Evolutionary conservation across 2,329 filamentous ascomycete species (phyloP), one percentile per base, ranked within the genome.

Genomic region (Eurotiales sp.): DNA sequence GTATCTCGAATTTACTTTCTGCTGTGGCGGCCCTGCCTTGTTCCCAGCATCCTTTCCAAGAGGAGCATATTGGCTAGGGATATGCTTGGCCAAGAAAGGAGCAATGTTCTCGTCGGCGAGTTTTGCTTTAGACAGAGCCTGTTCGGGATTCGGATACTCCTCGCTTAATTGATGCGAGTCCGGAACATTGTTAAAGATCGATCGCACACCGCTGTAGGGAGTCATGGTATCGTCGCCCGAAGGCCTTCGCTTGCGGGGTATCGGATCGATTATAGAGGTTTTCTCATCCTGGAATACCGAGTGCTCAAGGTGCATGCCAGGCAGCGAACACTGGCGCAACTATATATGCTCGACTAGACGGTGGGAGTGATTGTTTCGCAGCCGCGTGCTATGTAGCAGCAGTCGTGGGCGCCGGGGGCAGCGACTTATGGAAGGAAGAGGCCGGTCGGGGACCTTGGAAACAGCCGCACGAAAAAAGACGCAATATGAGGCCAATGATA

Each of bases 61-160:
- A 14, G 89, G 89, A 29, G 90, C 89, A 72, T 97, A 96, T 62
- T 93, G 81, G 56, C 84, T 83, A 2, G 92, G 92, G 45, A 96
- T 95, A 65, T 97, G 91, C 66, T 90, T 87, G 59, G 88, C 85
- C 49, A 97, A 82, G 67, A 96, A 97, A 1, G 92, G 91, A 30
- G 86, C 87, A 57, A 96, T 84, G 52, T 88, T 88, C 72, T 89
- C 83, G 61, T 84, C 82, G 56, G 88, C 86, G 51, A 90, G 79
- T 58, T 85, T 85, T 25, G 76, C 74, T 46, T 51, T 48, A 12
- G 52, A 42, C 7, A 27, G 27, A 7, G 49, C 23, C 22, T 32
- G 43, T 25, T 51, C 49, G 15, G 29, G 32, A n/a, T 51, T 25
- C 4, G 22, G 22, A 12, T 41, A 34, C 8, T 54, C 40, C 14